Evolutionary conservation across 192 early-diverging fungal species (phyloP).

Genomic region (Spinellus fusiger): DNA sequence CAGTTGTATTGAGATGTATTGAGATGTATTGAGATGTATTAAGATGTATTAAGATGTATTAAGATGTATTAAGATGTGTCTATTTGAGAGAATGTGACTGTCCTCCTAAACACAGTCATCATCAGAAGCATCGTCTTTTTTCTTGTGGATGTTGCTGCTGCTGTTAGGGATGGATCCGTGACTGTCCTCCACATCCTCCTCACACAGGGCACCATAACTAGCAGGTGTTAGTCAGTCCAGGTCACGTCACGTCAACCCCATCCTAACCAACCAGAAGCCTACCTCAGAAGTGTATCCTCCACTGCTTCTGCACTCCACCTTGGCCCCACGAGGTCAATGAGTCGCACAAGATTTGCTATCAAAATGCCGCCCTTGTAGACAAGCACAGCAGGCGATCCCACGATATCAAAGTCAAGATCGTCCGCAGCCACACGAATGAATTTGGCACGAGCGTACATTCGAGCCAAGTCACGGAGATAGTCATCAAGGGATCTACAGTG

Average conservation of each 20-base stretch:
- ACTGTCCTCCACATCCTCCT: slow-evolving; percentile 25
- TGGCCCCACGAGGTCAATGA: slow-evolving; percentile 39
- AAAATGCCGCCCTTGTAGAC: slow-evolving; percentile 45
- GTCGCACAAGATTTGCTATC: slow-evolving; percentile 49
- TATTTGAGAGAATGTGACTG: too few relatives aligned
- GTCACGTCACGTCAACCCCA: not conserved
- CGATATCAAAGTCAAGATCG: slow-evolving; percentile 52
- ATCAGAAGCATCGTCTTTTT: slow-evolving; percentile 15
- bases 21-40: too few relatives aligned
- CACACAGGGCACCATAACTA: slow-evolving; percentile 23
- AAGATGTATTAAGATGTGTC: too few relatives aligned
- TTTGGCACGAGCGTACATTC: slow-evolving; percentile 43
- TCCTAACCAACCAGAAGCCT: slow-evolving; percentile 2
- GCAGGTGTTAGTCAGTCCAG: not conserved
- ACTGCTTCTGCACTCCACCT: slow-evolving; percentile 34
- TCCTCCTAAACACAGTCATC: too few relatives aligned
- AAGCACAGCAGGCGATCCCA: slow-evolving; percentile 50
- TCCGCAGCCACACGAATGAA: slow-evolving; percentile 44
- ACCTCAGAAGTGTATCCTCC: slow-evolving; percentile 49
- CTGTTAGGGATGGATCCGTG: too few relatives aligned
- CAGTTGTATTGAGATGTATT: too few relatives aligned
- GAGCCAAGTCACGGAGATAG: slow-evolving; percentile 36
- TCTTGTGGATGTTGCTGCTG: too few relatives aligned
- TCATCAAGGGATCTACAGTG: slow-evolving; percentile 38
- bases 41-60: too few relatives aligned